A percentile compares a stretch with the other conserved stretches of the same genome.
phyloP scores from a whole-genome alignment of 192 early-diverging fungal genomes.

The Coemansia umbellata region DNA sequence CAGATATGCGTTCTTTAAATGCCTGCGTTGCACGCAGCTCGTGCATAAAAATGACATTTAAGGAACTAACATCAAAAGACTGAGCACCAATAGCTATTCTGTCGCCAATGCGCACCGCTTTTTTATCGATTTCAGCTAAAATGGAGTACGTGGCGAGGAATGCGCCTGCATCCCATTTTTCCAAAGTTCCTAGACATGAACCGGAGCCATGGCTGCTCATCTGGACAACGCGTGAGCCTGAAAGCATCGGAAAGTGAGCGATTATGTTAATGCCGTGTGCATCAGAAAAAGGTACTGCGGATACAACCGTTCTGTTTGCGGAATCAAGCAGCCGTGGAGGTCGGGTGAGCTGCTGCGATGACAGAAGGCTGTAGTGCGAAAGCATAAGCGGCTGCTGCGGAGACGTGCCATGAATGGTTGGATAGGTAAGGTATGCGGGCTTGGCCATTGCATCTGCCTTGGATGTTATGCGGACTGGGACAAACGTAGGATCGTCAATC shows the following conservation, averaged over 20 bases:
- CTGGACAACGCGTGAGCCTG: conserved; percentile 43
- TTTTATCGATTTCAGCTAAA: conserved; percentile 12
- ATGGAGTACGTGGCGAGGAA: conserved; percentile 28
- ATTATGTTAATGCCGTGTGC: conserved; percentile 40
- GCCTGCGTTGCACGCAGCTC: conserved; percentile 22
- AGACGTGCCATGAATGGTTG: not conserved
- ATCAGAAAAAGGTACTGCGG: conserved; percentile 34
- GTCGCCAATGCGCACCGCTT: conserved; percentile 10
- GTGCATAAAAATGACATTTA: conserved; percentile 31
- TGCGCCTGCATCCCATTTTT: conserved; percentile 22
- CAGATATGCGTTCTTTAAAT: conserved; percentile 16
- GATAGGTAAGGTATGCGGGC: conserved; percentile 35
- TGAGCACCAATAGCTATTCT: conserved; percentile 6
- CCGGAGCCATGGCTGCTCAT: conserved; percentile 14
- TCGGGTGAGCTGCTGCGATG: conserved; percentile 16
- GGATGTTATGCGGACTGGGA: conserved; percentile 32
- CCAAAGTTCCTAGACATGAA: conserved; percentile 28
- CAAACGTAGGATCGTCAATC: conserved; percentile 35
- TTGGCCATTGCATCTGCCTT: conserved; percentile 33
- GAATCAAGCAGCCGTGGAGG: conserved; percentile 5
- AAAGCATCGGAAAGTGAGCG: conserved; percentile 43
- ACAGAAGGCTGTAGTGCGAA: conserved; percentile 45
- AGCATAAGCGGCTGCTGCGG: conserved; percentile 22
- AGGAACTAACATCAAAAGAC: conserved; percentile 16
- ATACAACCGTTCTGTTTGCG: conserved; percentile 24